Evolutionary conservation across 2,329 filamentous ascomycete genomes (phyloP).

Genomic region (Venturia carpophila): DNA sequence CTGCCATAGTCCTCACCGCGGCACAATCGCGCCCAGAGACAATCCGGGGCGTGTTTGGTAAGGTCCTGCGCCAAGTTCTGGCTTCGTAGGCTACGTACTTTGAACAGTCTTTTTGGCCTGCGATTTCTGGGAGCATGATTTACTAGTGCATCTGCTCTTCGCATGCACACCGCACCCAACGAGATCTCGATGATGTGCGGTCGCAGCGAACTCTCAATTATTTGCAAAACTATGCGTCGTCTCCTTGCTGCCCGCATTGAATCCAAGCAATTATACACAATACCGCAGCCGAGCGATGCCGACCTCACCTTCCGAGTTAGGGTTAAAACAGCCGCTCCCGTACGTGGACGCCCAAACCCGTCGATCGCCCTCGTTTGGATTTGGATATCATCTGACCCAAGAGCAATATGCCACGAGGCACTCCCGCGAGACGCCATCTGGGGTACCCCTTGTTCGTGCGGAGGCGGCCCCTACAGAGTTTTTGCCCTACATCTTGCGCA

Average conservation of each 20-base stretch:
- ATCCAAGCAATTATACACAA: not conserved
- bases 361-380: not conserved
- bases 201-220: not conserved
- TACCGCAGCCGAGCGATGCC: not conserved
- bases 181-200: not conserved
- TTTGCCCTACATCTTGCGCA: not conserved
- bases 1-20: conserved; percentile 28
- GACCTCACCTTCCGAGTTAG: not conserved
- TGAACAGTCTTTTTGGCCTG: not conserved
- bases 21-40: conserved; percentile 25
- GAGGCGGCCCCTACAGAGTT: not conserved
- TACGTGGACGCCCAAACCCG: not conserved
- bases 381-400: not conserved
- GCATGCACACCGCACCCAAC: not conserved
- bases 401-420: not conserved
- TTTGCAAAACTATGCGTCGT: not conserved
- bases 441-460: not conserved
- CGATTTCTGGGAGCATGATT: not conserved
- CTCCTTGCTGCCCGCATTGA: not conserved
- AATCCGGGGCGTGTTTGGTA: conserved; percentile 28
- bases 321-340: not conserved
- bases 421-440: conserved; percentile 2
- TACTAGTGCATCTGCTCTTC: not conserved
- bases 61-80: conserved; percentile 21
- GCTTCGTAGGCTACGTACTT: not conserved